These are phyloP conservation scores for Fonsecaea pugnacius DNA, from an alignment of 2,329 filamentous ascomycete genomes.

Conservation along the genomic window DNA sequence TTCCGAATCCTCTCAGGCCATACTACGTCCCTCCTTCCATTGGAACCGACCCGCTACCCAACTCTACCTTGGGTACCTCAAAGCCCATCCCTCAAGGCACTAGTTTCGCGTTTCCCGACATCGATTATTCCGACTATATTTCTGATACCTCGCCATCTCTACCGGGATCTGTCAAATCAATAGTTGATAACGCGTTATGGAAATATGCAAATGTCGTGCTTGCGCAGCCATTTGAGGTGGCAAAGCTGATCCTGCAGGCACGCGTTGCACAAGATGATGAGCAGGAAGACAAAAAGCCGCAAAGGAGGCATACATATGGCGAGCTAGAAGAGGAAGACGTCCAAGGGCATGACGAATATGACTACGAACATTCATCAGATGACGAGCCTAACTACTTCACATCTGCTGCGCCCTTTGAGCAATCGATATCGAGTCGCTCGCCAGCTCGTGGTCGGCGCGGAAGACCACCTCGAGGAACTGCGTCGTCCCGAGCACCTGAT, in stretches of 20 bases:
- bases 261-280: constrained; percentile 52
- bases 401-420: constrained; percentile 41
- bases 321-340: constrained; percentile 20
- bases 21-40: constrained; percentile 70
- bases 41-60: constrained; percentile 53
- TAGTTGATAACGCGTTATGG: constrained; percentile 85
- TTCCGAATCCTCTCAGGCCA: constrained; percentile 63
- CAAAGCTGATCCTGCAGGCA: constrained; percentile 89
- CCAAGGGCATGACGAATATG: constrained; percentile 42
- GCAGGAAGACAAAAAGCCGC: constrained; percentile 33
- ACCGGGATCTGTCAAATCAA: constrained; percentile 72
- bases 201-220: constrained; percentile 89
- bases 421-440: constrained; percentile 46
- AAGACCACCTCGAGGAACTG: constrained; percentile 45
- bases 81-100: constrained; percentile 45
- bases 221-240: constrained; percentile 95
- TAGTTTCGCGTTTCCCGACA: constrained; percentile 67
- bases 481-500: constrained; percentile 10
- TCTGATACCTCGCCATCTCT: constrained; percentile 75
- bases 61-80: constrained; percentile 43
- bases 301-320: constrained; percentile 1
- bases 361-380: constrained; percentile 41
- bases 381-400: constrained; percentile 59
- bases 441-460: constrained; percentile 41
- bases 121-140: constrained; percentile 90